Base-by-base conservation (phyloP, 1,139 yeast species). In the Sugiyamaella xylanicola region DNA sequence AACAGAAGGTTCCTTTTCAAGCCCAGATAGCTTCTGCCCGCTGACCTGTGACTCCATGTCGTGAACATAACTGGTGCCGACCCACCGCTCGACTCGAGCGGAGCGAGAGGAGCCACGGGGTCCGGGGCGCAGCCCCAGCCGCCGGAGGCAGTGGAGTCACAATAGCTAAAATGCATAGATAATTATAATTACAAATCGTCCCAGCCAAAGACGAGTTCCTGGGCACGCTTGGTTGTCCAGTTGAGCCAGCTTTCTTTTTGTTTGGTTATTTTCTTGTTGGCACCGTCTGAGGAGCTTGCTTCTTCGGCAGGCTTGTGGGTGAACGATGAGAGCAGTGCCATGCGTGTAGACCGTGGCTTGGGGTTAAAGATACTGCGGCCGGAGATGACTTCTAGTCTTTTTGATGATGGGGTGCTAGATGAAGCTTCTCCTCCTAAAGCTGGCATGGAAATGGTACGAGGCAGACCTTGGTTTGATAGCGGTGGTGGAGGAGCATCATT, bases 181-280 rank as follows among this genome's bases (percentile, higher is more conserved):
- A 37, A 9, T 48, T 2, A 25, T 17, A 36, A 27, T 44, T 67
- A 79, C 55, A 79, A 63, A 59, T 80, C 82, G 58, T 80, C 83
- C 83, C 84, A 81, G 2, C 85, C 85, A 66, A 81, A 81, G 36
- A 80, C 69, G 22, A 72, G 56, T 58, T 74, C 75, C 36, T 70
- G 72, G 3, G 75, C 74, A 44, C 66, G 63, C 55, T 68, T 67
- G 11, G 69, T 59, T 4, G 72, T 66, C 74, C 74, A 70, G 39
- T 69, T 64, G 41, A 68, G 56, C 75, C 75, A 72, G 16, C 71
- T 64, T 27, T 61, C 55, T 40, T 35, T 36, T 3, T 46, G 48
- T 16, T 48, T 47, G 41, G 43, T 51, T 19, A 39, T 46, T 17
- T 32, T 53, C 22, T 44, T 15, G 32, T 29, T 21, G 7, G 20